A percentile compares a stretch with the other conserved stretches of the same genome.
Evolutionary conservation across 345 rosid species (phyloP).

Genomic region (Jatropha curcas): DNA sequence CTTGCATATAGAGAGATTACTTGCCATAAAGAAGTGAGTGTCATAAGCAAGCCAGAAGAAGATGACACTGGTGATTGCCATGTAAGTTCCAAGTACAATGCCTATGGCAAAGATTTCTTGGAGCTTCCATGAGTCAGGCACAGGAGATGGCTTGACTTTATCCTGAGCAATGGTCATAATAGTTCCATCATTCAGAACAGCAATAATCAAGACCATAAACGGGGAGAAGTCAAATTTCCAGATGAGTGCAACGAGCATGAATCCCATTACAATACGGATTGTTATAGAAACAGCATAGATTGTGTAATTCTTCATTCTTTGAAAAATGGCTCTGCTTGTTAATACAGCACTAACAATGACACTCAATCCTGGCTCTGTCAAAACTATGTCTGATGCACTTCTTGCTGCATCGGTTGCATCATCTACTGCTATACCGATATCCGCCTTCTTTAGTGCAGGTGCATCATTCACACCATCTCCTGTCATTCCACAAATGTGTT

Average conservation of each 20-base stretch:
- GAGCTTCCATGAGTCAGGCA: constrained; percentile 95
- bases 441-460: constrained; percentile 92
- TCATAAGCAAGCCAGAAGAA: constrained; percentile 76
- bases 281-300: constrained; percentile 96
- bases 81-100: constrained; percentile 73
- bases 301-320: constrained; percentile 97
- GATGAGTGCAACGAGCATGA: constrained; percentile 81
- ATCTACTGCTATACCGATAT: constrained; percentile 92
- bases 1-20: no score
- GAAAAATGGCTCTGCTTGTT: constrained; percentile 87
- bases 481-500: constrained; percentile 91
- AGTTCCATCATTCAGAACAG: constrained; percentile 91
- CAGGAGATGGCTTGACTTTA: constrained; percentile 90
- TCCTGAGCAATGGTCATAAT: constrained; percentile 96
- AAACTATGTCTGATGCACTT: constrained; percentile 72
- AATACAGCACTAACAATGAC: constrained; percentile 90
- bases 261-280: constrained; percentile 92
- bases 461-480: constrained; percentile 99
- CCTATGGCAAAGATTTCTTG: constrained; percentile 94
- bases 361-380: constrained; percentile 85
- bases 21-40: constrained; percentile 72
- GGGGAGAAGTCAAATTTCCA: constrained; percentile 93
- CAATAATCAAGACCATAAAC: constrained; percentile 94
- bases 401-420: constrained; percentile 95
- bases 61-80: constrained; percentile 76